Conservation (phyloP, 768 basidiomycete species). For the Termitomyces bulborhizus region DNA sequence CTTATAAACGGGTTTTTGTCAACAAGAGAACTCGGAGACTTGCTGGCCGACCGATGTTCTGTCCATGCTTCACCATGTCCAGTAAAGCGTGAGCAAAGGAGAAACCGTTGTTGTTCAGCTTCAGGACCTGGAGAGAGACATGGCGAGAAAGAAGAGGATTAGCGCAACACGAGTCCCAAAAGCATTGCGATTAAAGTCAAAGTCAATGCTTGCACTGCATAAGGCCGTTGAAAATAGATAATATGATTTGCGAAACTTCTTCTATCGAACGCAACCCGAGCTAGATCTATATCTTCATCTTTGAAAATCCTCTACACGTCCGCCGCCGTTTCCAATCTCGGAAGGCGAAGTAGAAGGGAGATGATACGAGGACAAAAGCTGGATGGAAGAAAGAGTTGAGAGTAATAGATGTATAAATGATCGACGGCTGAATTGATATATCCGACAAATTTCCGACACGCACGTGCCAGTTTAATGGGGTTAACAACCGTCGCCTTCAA, state of each 20-base stretch:
- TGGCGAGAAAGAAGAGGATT: neutral
- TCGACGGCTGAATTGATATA: neutral
- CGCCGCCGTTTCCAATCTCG: neutral
- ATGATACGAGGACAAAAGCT: neutral
- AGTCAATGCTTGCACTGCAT: neutral
- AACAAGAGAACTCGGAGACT: neutral
- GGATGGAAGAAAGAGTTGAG: neutral
- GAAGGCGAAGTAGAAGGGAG: neutral
- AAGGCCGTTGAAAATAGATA: neutral
- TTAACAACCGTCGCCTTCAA: neutral
- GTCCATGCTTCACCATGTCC: neutral
- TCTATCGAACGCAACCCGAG: neutral
- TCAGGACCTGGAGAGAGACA: neutral
- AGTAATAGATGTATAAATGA: too few relatives aligned
- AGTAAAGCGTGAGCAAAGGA: neutral
- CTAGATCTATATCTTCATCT: neutral
- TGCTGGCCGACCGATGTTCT: neutral
- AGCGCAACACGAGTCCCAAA: neutral
- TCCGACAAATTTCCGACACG: neutral
- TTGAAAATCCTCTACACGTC: neutral
- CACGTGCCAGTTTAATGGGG: neutral
- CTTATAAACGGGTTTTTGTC: neutral
- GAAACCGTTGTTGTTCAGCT: neutral
- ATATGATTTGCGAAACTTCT: neutral
- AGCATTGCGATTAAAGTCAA: neutral